Percentiles rank a stretch among this genome's conserved stretches.
Evolutionary conservation across 2,329 filamentous ascomycete species (phyloP).

Genomic region (Alternaria sp.): DNA sequence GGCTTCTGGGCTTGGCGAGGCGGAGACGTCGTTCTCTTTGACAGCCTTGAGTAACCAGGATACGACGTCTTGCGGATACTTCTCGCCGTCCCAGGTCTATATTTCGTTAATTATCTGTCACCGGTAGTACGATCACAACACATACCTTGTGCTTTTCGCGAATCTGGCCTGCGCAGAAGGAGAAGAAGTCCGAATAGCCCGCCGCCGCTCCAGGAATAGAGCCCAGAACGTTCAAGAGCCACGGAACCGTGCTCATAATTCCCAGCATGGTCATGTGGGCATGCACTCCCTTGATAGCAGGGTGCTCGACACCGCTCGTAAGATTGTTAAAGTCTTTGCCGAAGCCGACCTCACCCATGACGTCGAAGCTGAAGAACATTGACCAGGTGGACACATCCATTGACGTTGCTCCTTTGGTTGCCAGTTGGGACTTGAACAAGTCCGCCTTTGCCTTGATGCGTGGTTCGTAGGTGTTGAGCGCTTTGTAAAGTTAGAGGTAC

Average conservation of each 20-base stretch:
- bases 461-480: constrained; percentile 31
- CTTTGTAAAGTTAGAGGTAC: constrained; percentile 12
- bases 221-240: constrained; percentile 42
- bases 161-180: constrained; percentile 37
- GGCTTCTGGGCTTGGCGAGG: constrained; percentile 37
- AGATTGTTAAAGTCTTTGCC: constrained; percentile 36
- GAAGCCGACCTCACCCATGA: constrained; percentile 40
- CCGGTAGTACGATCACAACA: not conserved
- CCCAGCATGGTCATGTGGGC: constrained; percentile 45
- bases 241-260: constrained; percentile 44
- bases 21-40: constrained; percentile 46
- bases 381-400: constrained; percentile 34
- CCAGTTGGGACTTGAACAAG: constrained; percentile 23
- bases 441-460: constrained; percentile 34
- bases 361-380: constrained; percentile 38
- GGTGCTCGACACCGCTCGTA: constrained; percentile 28
- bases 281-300: constrained; percentile 46
- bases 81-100: constrained; percentile 26
- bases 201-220: constrained; percentile 39
- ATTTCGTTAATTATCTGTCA: not conserved
- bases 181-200: constrained; percentile 39
- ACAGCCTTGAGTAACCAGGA: constrained; percentile 52
- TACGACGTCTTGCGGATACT: constrained; percentile 46
- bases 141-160: constrained; percentile 41
- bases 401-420: constrained; percentile 12